Base-by-base conservation (phyloP, 2,329 filamentous ascomycete genomes). In the Colletotrichum spaethianum region DNA sequence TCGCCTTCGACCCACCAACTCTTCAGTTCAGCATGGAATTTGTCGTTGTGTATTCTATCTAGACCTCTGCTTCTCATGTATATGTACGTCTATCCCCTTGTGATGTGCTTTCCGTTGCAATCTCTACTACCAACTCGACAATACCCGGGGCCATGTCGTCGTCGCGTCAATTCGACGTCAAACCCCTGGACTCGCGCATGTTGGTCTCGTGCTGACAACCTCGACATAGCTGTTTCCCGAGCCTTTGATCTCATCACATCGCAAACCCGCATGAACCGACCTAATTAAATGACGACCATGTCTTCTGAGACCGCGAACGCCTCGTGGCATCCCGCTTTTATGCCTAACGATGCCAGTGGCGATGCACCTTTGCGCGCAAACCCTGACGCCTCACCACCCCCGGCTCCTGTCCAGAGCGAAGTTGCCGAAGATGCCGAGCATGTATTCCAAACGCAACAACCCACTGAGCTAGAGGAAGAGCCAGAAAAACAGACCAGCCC, bases 291-390 rank as follows among this genome's bases (percentile, higher is more conserved):
- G 76, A 74, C 75, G 68, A 78, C 70, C 70, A 85, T 85, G 83
- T 81, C 80, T 75, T 77, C 78, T 74, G 82, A 81, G 76, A 74
- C 76, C 67, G 75, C 78, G 63, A 79, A 78, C 72, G 76, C 82
- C 64, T 80, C 82, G 76, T 84, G 83, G 83, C 81, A 84, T 74
- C 82, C 83, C 75, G 82, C 83, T 61, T 75, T 82, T 70, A 82
- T 84, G 78, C 83, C 84, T 40, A 80, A 80, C 70, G 75, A 72
- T 67, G 40, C 70, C 67, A 46, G 60, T 66, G 76, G 76, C 67
- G 63, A 74, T 72, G 52, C 69, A 68, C n/a, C 42, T 42, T 48
- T 64, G 14, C 57, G 57, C 28, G 38, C 67, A 53, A 65, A 52
- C 18, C 33, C 26, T 31, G 67, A 68, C 31, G 52, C 46, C 36